A percentile compares a stretch with the other conserved stretches of the same genome.
phyloP scores from a whole-genome alignment of 805 yeast genomes.

The Teunomyces lycoperdinae region DNA sequence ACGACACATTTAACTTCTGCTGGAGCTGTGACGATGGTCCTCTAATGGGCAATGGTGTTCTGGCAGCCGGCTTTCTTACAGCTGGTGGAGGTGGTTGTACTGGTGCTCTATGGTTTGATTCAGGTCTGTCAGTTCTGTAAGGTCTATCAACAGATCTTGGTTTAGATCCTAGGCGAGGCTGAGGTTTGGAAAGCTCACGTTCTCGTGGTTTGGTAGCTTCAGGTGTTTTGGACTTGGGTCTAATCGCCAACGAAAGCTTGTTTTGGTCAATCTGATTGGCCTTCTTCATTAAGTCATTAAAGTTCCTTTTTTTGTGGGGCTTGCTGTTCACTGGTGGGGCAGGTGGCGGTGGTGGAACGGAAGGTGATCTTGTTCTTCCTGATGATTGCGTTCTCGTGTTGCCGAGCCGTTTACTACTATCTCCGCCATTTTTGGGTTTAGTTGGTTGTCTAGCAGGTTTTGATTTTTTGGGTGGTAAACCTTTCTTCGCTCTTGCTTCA shows the following conservation, averaged over 20 bases:
- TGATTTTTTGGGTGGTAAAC: constrained; percentile 25
- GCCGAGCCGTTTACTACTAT: background rate
- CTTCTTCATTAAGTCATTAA: constrained; percentile 65
- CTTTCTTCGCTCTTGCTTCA: constrained; percentile 32
- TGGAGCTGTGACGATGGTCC: constrained; percentile 57
- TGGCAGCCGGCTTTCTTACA: background rate
- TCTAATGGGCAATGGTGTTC: constrained; percentile 44
- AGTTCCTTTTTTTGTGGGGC: constrained; percentile 48
- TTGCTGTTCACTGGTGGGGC: background rate
- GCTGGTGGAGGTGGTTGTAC: background rate
- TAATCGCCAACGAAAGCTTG: constrained; percentile 34
- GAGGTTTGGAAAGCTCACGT: background rate
- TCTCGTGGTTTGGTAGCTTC: constrained; percentile 9
- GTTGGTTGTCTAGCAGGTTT: constrained; percentile 9
- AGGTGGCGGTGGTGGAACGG: background rate
- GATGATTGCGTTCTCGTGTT: constrained; percentile 5
- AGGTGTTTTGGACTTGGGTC: constrained; percentile 39
- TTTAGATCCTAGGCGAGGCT: background rate
- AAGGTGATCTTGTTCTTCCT: constrained; percentile 6
- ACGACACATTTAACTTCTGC: constrained; percentile 31
- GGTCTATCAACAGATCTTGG: background rate
- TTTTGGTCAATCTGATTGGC: constrained; percentile 58
- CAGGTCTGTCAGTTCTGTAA: background rate
- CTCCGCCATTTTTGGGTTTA: background rate
- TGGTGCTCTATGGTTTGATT: background rate